Conservation (phyloP, 306 rosid genomes). For the Quercus aquifolioides region DNA sequence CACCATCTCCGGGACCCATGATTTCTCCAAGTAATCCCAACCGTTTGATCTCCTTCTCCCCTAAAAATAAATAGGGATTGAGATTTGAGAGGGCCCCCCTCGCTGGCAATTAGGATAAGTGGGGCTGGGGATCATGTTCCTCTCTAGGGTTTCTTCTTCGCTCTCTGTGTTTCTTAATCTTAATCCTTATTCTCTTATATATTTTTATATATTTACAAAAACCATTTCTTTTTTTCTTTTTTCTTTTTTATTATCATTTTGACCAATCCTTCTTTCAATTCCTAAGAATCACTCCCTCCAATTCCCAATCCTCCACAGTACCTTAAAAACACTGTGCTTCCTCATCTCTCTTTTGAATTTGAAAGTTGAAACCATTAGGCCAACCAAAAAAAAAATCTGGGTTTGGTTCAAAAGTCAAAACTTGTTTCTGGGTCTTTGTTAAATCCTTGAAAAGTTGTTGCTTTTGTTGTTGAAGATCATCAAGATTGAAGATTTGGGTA, state of each 20-base stretch:
- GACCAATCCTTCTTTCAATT: slow-evolving; percentile 15
- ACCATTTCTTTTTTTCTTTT: too few species aligned
- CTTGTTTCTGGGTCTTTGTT: background rate
- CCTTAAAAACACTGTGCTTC: slow-evolving; percentile 13
- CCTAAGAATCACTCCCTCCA: slow-evolving; percentile 33
- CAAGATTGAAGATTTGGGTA: slow-evolving; percentile 13
- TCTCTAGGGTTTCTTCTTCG: slow-evolving; percentile 49
- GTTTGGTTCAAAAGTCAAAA: too few species aligned
- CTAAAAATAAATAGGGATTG: slow-evolving; percentile 26
- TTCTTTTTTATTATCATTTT: too few species aligned
- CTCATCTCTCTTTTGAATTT: background rate
- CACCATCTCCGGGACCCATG: background rate
- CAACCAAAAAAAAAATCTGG: too few species aligned
- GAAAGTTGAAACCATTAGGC: too few species aligned
- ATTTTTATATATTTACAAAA: background rate
- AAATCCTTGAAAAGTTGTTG: background rate
- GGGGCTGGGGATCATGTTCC: slow-evolving; percentile 46
- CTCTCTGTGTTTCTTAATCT: slow-evolving; percentile 1
- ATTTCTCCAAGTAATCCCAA: background rate
- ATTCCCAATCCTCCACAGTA: slow-evolving; percentile 50
- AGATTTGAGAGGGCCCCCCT: slow-evolving; percentile 55
- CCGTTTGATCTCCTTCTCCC: slow-evolving; percentile 32
- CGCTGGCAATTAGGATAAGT: slow-evolving; percentile 40
- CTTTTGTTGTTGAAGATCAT: slow-evolving; percentile 18
- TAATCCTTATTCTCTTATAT: background rate